These are phyloP conservation scores for Chlamydomonas sp. DNA, from an alignment of 139 green algal genomes.

Conservation along the genomic window DNA sequence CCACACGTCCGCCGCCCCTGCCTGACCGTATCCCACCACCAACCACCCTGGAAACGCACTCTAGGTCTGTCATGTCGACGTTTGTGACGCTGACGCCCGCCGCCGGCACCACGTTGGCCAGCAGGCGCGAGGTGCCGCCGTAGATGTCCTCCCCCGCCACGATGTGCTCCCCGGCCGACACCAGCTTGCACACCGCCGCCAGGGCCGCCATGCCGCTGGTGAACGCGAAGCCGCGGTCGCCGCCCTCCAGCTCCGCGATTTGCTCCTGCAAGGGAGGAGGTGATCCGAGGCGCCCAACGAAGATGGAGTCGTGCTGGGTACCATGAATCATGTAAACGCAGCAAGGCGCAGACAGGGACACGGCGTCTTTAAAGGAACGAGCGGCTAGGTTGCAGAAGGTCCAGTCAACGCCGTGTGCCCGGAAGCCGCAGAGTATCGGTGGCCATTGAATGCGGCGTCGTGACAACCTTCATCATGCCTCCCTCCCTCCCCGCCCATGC, in stretches of 20 bases:
- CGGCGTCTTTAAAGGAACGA: too few relatives aligned
- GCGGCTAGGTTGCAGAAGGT: too few relatives aligned
- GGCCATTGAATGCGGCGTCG: too few relatives aligned
- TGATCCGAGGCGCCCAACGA: neutral
- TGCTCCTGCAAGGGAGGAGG: conserved; percentile 51
- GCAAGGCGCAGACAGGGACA: too few relatives aligned
- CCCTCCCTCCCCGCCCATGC: too few relatives aligned
- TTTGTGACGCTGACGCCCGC: conserved; percentile 77
- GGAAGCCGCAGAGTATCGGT: too few relatives aligned
- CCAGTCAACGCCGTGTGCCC: too few relatives aligned
- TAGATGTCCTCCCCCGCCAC: conserved; percentile 97
- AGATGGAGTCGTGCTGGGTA: too few relatives aligned
- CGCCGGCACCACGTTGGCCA: conserved; percentile 64
- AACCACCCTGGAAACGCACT: conserved; percentile 46
- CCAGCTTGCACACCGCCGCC: conserved; percentile 71
- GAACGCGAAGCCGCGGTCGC: conserved; percentile 89
- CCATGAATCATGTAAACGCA: too few relatives aligned
- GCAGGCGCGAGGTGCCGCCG: conserved; percentile 92
- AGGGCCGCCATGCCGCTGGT: conserved; percentile 96
- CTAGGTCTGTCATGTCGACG: conserved; percentile 92
- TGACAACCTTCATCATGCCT: too few relatives aligned
- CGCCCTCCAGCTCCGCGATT: conserved; percentile 91
- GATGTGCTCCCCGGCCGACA: conserved; percentile 77
- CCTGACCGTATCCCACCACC: neutral
- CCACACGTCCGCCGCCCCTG: neutral